Evolutionary conservation across 2,329 filamentous ascomycete species (phyloP), one percentile per base, ranked within the genome.

Genomic region (Fusarium secorum): DNA sequence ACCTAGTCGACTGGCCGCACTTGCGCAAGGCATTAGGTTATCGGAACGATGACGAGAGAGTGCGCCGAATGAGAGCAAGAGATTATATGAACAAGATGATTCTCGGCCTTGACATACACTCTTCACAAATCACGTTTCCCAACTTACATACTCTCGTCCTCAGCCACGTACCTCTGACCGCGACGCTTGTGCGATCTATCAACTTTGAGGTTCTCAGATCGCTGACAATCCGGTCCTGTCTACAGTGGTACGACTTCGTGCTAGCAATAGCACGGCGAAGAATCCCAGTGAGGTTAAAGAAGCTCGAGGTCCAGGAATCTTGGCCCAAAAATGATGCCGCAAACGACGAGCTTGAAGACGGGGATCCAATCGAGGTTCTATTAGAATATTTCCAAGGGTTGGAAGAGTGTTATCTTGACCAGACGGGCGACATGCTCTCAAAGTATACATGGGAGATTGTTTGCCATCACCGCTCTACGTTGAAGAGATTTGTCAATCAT

Each of bases 171-270:
- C 52, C 52, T n/a, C n/a, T 54, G 7, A 44, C 9, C 8, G 4
- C n/a, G 5, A 6, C 8, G 0, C n/a, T 54, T 2, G n/a, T 18
- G 6, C 17, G 32, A 4, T 13, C 51, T 9, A 4, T 54, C 0
- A 5, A 42, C 26, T 41, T 39, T 4, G 28, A 54, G 8, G 9
- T n/a, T 9, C 51, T 54, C 10, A 17, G 11, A 22, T 54, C 51
- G 3, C 26, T 54, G 2, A 42, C 36, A 2, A 41, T 54, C 18
- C 8, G 15, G 4, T 24, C 20, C 3, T 54, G 28, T 3, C 51
- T 36, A 11, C 36, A 24, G 10, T 54, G 51, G 28, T 42, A 54
- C 15, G 26, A 32, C 3, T 54, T 54, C 1, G 26, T 54, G 4
- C 15, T 20, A 20, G 28, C 14, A 8, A 18, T 24, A 5, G 4